Percentiles rank a stretch among this genome's conserved stretches.
Conservation (phyloP, 116 monocot species). For the Trichopus zeylanicus region DNA sequence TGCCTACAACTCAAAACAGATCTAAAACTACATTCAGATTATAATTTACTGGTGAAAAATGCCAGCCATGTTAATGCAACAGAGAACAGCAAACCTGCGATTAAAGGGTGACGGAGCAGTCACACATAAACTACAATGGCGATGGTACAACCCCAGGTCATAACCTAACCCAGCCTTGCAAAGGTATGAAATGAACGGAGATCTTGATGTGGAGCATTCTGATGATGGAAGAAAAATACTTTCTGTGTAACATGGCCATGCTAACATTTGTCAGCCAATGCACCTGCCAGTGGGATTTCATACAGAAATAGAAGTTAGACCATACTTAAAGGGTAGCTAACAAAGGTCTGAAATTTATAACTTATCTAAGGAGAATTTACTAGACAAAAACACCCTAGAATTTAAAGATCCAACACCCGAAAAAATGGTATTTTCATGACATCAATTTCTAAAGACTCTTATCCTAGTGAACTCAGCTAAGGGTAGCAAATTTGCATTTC, state of each 20-base stretch:
- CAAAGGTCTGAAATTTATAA: no score
- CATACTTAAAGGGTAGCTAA: no score
- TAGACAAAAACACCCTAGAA: no score
- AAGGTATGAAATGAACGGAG: neutral
- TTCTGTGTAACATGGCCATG: neutral
- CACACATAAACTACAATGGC: neutral
- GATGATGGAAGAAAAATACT: neutral
- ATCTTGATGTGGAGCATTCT: neutral
- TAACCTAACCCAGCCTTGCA: neutral
- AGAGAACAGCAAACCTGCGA: conserved; percentile 2
- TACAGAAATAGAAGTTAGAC: no score
- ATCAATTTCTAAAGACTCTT: no score
- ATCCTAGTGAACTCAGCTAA: no score
- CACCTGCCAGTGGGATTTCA: neutral
- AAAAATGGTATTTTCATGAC: no score
- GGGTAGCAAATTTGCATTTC: no score
- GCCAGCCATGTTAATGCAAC: neutral
- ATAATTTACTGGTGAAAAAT: neutral
- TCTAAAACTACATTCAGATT: neutral
- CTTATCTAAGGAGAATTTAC: no score
- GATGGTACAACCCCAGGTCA: neutral
- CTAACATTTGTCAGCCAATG: neutral
- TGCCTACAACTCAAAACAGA: no score
- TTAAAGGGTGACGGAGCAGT: neutral
- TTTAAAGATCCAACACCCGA: no score